These are phyloP conservation scores for Fusarium sp. DNA, from an alignment of 2,329 filamentous ascomycete genomes.

Conservation along the genomic window DNA sequence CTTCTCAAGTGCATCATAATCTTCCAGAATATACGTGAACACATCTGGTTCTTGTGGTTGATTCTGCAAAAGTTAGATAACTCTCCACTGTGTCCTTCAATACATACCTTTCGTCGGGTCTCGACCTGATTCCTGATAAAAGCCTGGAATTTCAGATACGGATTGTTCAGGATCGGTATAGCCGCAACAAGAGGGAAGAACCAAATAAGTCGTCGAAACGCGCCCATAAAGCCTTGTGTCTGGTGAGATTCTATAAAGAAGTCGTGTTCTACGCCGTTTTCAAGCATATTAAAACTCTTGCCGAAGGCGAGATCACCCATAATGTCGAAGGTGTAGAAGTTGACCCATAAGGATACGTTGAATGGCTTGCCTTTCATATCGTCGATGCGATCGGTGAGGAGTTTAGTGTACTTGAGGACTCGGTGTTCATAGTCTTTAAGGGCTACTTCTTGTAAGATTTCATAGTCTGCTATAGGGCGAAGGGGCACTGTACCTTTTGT, in stretches of 20 bases:
- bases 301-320: slow-evolving; percentile 30
- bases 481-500: slow-evolving; percentile 7
- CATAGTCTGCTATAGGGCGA: too few species aligned
- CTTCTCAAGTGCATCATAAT: neutral
- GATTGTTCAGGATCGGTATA: neutral
- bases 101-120: neutral
- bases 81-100: too few species aligned
- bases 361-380: neutral
- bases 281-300: slow-evolving; percentile 22
- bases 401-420: slow-evolving; percentile 7
- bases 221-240: neutral
- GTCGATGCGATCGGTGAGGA: neutral
- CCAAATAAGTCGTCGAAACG: neutral
- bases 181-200: neutral
- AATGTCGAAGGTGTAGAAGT: slow-evolving; percentile 28
- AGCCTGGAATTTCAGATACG: neutral
- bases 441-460: too few species aligned
- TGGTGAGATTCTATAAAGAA: slow-evolving; percentile 5
- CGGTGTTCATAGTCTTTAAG: slow-evolving; percentile 16
- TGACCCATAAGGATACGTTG: slow-evolving; percentile 1
- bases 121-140: neutral
- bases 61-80: neutral
- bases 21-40: slow-evolving; percentile 1
- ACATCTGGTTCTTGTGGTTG: slow-evolving; percentile 13
- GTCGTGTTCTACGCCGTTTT: neutral